Conservation (phyloP, 352 stramenopile species). For the Plasmopara viticola region DNA sequence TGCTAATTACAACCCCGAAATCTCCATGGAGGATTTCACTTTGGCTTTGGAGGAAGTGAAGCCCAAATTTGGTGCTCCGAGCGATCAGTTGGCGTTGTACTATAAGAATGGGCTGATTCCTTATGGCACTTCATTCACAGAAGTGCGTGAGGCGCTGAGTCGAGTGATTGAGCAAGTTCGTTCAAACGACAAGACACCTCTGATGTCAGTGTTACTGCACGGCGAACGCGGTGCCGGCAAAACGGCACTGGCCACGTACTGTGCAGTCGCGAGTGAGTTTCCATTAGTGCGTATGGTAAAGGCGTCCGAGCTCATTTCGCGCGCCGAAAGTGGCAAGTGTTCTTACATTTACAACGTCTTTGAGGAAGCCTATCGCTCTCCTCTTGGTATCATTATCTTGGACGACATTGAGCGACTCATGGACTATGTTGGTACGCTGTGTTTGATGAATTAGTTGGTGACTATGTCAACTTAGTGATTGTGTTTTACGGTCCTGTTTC, state of each 20-base stretch:
- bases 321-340: constrained; percentile 91
- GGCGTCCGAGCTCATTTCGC: constrained; percentile 96
- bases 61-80: constrained; percentile 95
- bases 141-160: constrained; percentile 88
- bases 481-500: neutral
- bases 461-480: neutral
- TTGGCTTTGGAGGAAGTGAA: constrained; percentile 93
- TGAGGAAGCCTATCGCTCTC: constrained; percentile 97
- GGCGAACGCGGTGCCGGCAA: constrained; percentile 93
- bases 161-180: constrained; percentile 94
- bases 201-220: constrained; percentile 97
- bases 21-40: constrained; percentile 92
- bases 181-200: constrained; percentile 91
- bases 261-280: constrained; percentile 94
- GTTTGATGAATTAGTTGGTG: neutral
- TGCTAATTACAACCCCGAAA: constrained; percentile 69
- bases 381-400: constrained; percentile 98
- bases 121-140: constrained; percentile 92
- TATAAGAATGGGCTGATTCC: constrained; percentile 96
- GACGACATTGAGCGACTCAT: constrained; percentile 99
- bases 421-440: constrained; percentile 87
- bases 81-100: constrained; percentile 92
- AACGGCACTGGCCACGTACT: constrained; percentile 95
- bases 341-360: constrained; percentile 93
- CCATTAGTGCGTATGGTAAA: constrained; percentile 97